These are phyloP conservation scores for Plectranthus barbatus DNA, from an alignment of 257 asterid genomes.

Conservation along the genomic window DNA sequence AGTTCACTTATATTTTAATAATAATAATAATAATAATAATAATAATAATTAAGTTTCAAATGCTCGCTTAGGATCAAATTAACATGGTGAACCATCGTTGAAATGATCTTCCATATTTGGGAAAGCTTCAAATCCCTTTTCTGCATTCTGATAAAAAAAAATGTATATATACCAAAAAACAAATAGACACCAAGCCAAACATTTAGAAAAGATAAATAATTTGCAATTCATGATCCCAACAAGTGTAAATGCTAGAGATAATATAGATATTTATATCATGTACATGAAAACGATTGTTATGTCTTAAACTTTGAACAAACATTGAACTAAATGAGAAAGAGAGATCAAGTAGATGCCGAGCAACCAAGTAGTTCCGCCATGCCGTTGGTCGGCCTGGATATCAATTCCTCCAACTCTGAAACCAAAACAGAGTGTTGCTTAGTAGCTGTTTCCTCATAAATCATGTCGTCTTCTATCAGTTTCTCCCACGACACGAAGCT, in stretches of 20 bases:
- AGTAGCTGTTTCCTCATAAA: constrained; percentile 29
- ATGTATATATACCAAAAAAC: no score
- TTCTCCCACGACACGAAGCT: constrained; percentile 81
- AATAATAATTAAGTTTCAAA: no score
- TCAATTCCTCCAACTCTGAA: constrained; percentile 29
- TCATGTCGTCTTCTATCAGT: constrained; percentile 80
- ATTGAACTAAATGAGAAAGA: neutral
- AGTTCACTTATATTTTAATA: no score
- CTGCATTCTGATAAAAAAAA: no score
- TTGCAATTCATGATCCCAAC: neutral
- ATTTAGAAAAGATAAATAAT: neutral
- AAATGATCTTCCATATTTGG: no score
- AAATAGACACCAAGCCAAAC: neutral
- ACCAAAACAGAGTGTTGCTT: constrained; percentile 33
- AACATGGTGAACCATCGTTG: no score
- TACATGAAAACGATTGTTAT: no score
- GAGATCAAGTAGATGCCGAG: neutral
- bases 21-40: no score
- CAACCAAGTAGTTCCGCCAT: neutral
- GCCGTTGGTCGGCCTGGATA: constrained; percentile 19
- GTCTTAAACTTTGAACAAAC: no score
- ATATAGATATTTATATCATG: neutral
- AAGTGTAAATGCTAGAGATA: neutral
- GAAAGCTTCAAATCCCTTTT: no score
- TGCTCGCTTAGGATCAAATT: no score